Evolutionary conservation across 345 rosid species (phyloP), one percentile per base, ranked within the genome.

Genomic region (Laguncularia racemosa): DNA sequence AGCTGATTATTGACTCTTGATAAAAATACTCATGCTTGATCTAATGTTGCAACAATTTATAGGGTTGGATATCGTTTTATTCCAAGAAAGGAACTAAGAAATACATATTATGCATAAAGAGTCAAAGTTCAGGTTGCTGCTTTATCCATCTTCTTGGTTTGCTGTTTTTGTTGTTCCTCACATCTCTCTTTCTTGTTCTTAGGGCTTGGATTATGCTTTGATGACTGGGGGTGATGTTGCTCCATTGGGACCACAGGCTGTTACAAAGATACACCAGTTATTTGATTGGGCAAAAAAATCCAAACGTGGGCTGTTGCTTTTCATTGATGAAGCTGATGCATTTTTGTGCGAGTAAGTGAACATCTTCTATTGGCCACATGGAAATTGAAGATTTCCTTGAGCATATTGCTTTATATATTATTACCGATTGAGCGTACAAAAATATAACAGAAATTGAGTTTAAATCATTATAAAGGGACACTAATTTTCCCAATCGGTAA

Each of bases 151-250:
- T 20, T 40, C 40, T 52, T 20, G 14, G 17, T 45, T 48, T 43
- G 14, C 19, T 52, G 8, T 21, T 62, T 26, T 56, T 67, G 13
- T 17, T 18, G 55, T 46, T 20, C 56, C 53, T 55, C 15, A 66
- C 52, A 57, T 53, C 19, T 38, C 64, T 4, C 47, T 45, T 14
- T 20, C 68, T 55, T 67, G 48, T 55, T 45, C 67, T 67, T 77
- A 93, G 99, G 99, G 99, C 49, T 76, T 93, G 62, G 99, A 89
- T 70, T 93, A 93, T 78, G 99, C 99, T 13, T 76, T 93, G 87
- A 93, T 93, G 99, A 93, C 97, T 0, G 99, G 97, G 45, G 97
- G 97, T 47, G 97, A 93, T 82, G 96, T 93, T 63, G 96, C 97
- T 61, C 99, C 99, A 4, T 76, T 93, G 65, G 99, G 97, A 67